phyloP scores from a whole-genome alignment of 305 asterid genomes.

The Galium porrigens region DNA sequence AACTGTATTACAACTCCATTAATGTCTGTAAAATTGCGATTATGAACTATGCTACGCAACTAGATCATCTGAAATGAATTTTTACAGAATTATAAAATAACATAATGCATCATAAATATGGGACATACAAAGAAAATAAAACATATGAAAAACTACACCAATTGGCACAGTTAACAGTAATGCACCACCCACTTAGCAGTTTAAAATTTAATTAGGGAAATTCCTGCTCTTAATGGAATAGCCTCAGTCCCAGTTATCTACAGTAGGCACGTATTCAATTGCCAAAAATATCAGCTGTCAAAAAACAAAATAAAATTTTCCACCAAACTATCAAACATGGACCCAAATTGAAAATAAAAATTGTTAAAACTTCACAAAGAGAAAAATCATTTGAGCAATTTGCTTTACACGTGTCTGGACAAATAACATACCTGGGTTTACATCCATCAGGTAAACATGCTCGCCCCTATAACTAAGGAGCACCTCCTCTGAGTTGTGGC shows the following conservation, averaged over 20 bases:
- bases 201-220: background rate
- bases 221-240: background rate
- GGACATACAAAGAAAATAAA: background rate
- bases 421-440: slow-evolving; percentile 44
- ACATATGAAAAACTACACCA: background rate
- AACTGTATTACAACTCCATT: background rate
- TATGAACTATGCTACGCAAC: background rate
- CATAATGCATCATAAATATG: background rate
- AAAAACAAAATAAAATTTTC: background rate
- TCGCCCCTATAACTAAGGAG: slow-evolving; percentile 95
- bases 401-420: background rate
- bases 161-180: too few species aligned
- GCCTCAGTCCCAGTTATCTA: background rate
- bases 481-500: slow-evolving; percentile 85
- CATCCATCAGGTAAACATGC: slow-evolving; percentile 90
- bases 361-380: background rate
- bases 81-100: background rate
- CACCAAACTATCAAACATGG: background rate
- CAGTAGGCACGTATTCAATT: background rate
- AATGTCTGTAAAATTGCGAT: background rate
- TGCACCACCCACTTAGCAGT: background rate
- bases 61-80: background rate
- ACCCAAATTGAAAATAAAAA: background rate
- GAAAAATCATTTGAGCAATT: background rate
- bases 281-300: background rate